Conservation (phyloP, 768 basidiomycete species). For the Trametes villosa region DNA sequence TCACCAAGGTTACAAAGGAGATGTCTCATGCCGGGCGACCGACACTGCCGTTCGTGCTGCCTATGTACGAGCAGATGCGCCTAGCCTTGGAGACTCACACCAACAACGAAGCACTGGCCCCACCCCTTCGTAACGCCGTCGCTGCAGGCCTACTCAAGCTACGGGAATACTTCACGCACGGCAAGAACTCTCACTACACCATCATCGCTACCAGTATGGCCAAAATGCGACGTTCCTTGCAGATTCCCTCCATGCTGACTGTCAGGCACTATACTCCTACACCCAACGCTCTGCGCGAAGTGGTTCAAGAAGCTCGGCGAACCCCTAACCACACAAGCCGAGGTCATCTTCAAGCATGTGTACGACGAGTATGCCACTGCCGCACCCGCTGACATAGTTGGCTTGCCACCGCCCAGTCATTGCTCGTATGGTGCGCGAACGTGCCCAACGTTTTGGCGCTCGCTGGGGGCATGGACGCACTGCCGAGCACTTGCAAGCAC, state of each 20-base stretch:
- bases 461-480: no score
- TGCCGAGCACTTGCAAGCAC: no score
- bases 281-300: conserved; percentile 20
- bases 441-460: no score
- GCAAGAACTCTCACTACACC: conserved; percentile 32
- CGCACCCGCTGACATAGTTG: background rate
- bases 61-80: conserved; percentile 36
- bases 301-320: conserved; percentile 29
- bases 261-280: conserved; percentile 29
- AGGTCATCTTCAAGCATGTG: conserved; percentile 17
- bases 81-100: conserved; percentile 21
- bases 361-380: conserved; percentile 7
- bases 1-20: conserved; percentile 35
- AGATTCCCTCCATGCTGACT: conserved; percentile 22
- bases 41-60: conserved; percentile 39
- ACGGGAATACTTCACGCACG: conserved; percentile 30
- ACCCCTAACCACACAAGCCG: background rate
- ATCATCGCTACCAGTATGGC: conserved; percentile 36
- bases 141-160: conserved; percentile 34
- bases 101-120: conserved; percentile 1
- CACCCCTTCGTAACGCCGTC: conserved; percentile 28
- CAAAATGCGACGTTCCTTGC: background rate
- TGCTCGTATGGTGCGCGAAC: background rate
- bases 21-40: conserved; percentile 33
- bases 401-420: background rate